Conservation (phyloP, 768 basidiomycete species). For the Coprinellus micaceus region DNA sequence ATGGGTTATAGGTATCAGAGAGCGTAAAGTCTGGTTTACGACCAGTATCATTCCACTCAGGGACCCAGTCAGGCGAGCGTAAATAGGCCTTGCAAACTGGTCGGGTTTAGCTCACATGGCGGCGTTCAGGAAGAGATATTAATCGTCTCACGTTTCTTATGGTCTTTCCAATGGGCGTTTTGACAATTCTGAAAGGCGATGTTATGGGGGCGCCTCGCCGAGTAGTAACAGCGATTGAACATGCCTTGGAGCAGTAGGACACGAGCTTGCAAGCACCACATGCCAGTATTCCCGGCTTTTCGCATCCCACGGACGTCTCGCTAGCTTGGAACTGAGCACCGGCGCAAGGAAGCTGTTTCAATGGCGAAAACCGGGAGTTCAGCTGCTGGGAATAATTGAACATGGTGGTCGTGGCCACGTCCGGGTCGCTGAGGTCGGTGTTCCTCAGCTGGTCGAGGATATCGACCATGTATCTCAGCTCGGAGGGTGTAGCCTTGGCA, state of each 20-base stretch:
- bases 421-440: no score
- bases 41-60: background rate
- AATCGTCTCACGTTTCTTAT: background rate
- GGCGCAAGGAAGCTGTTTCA: conserved; percentile 32
- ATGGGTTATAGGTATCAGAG: background rate
- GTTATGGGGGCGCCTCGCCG: no score
- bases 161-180: background rate
- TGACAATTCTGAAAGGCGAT: conserved; percentile 2
- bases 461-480: no score
- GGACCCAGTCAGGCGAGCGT: background rate
- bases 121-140: background rate
- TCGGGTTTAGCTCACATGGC: background rate
- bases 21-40: background rate
- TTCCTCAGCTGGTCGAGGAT: no score
- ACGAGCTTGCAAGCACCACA: conserved; percentile 34
- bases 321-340: conserved; percentile 22
- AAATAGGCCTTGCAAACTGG: background rate
- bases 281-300: conserved; percentile 26
- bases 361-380: conserved; percentile 15
- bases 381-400: no score
- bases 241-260: conserved; percentile 40
- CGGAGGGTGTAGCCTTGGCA: no score
- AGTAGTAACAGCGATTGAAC: no score
- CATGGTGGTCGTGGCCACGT: no score
- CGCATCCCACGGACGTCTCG: conserved; percentile 21